phyloP scores from a whole-genome alignment of 2,329 filamentous ascomycete species.

The Madurella mycetomatis region DNA sequence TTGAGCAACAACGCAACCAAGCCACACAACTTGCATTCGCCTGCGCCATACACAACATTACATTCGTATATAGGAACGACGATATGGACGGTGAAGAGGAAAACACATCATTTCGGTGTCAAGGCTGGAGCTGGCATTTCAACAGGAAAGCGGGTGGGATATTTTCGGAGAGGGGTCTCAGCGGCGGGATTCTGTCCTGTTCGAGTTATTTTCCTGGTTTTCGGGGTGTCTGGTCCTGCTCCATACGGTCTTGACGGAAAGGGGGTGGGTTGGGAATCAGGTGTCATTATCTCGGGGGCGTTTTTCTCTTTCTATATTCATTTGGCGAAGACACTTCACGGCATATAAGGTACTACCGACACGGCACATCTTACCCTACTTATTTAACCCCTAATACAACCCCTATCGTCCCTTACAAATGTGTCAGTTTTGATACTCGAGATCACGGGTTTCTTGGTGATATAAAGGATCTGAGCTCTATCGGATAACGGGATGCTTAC shows the following conservation, averaged over 20 bases:
- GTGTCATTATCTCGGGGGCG: background rate
- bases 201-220: background rate
- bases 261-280: background rate
- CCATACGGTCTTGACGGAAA: background rate
- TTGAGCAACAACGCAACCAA: background rate
- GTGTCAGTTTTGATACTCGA: background rate
- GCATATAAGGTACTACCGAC: constrained; percentile 2
- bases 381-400: constrained; percentile 6
- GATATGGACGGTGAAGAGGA: background rate
- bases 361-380: constrained; percentile 6
- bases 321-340: background rate
- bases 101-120: background rate
- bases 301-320: background rate
- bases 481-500: no score
- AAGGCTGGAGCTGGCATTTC: background rate
- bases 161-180: background rate
- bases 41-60: background rate
- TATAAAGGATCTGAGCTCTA: no score
- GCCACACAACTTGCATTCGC: background rate
- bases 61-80: background rate
- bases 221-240: background rate
- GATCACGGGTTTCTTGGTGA: background rate
- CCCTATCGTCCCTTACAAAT: background rate
- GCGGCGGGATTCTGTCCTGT: background rate
- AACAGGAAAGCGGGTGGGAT: background rate